phyloP scores from a whole-genome alignment of 2,329 filamentous ascomycete species.

The Fusarium pseudonygamai region DNA sequence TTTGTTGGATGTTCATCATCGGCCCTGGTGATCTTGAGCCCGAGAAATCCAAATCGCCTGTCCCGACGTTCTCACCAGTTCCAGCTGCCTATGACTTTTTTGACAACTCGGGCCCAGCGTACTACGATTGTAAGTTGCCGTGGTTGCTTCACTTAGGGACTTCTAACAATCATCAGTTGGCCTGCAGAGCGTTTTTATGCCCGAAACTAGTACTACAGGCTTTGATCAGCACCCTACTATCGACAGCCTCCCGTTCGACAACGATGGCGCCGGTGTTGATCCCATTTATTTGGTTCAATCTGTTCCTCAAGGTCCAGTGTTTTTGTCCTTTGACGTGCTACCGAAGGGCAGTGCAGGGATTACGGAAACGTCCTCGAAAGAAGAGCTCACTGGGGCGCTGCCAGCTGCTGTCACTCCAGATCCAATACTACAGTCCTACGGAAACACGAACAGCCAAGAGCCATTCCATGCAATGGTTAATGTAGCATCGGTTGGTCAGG shows the following conservation, averaged over 20 bases:
- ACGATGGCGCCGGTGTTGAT: neutral
- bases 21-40: no score
- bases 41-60: neutral
- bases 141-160: fast-evolving
- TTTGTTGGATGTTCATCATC: neutral
- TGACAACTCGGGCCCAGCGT: fast-evolving
- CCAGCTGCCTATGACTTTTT: neutral
- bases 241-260: neutral
- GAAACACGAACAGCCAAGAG: fast-evolving
- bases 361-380: neutral
- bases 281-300: neutral
- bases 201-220: neutral
- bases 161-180: neutral
- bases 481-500: no score
- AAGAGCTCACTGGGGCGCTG: neutral
- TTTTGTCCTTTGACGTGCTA: neutral
- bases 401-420: neutral
- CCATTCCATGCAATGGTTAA: no score
- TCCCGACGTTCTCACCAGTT: neutral
- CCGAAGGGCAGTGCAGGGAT: no score
- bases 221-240: neutral
- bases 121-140: neutral
- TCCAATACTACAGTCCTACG: neutral
- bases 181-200: neutral
- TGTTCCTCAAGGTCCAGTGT: neutral